These are phyloP conservation scores for Phytophthora boehmeriae DNA, from an alignment of 352 stramenopile genomes.

Conservation along the genomic window DNA sequence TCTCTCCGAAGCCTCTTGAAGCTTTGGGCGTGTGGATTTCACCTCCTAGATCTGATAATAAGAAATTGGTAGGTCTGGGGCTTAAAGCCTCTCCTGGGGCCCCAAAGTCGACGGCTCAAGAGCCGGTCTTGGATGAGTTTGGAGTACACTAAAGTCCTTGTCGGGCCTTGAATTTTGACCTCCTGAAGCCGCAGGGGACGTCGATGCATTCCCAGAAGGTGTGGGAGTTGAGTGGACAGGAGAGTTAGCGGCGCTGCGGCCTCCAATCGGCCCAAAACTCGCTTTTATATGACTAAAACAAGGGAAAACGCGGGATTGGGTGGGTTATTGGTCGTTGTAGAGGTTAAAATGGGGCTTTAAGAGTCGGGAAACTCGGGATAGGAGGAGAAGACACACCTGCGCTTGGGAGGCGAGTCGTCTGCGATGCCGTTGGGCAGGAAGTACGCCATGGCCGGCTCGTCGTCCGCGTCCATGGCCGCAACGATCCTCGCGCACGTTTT, in stretches of 20 bases:
- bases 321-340: background rate
- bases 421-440: slow-evolving; percentile 87
- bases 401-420: slow-evolving; percentile 80
- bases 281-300: slow-evolving; percentile 29
- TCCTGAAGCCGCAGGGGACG: slow-evolving; percentile 7
- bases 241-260: slow-evolving; percentile 20
- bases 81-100: slow-evolving; percentile 15
- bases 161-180: slow-evolving; percentile 19
- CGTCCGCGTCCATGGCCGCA: slow-evolving; percentile 48
- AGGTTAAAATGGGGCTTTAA: slow-evolving; percentile 6
- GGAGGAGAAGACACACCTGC: slow-evolving; percentile 41
- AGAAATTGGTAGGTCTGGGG: slow-evolving; percentile 36
- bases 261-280: slow-evolving; percentile 58
- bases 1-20: slow-evolving; percentile 22
- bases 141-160: slow-evolving; percentile 31
- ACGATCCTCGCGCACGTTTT: slow-evolving; percentile 13
- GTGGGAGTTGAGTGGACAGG: background rate
- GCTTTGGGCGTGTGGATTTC: slow-evolving; percentile 50
- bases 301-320: background rate
- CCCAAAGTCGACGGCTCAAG: slow-evolving; percentile 31
- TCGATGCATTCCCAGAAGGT: background rate
- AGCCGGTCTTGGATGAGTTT: slow-evolving; percentile 19
- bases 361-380: background rate
- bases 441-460: slow-evolving; percentile 73
- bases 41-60: slow-evolving; percentile 63